phyloP scores from a whole-genome alignment of 2,329 filamentous ascomycete genomes.

The Monosporascus sp. region DNA sequence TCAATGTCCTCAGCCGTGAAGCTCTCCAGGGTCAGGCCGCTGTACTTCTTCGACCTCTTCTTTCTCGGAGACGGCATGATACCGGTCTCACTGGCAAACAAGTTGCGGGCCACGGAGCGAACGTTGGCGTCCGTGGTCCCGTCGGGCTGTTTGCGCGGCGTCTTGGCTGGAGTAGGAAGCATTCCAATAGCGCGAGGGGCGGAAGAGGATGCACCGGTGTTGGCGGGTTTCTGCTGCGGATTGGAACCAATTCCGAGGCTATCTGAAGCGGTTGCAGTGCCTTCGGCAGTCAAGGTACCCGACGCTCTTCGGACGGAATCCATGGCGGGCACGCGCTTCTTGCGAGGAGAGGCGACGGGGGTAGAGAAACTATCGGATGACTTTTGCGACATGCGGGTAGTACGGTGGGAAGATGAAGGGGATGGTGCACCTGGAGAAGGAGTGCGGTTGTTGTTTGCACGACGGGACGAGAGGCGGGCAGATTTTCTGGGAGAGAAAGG shows the following conservation, averaged over 20 bases:
- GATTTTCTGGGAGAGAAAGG: slow-evolving; percentile 69
- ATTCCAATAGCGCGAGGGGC: slow-evolving; percentile 42
- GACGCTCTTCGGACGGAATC: slow-evolving; percentile 44
- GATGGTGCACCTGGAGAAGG: slow-evolving; percentile 40
- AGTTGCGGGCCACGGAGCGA: slow-evolving; percentile 51
- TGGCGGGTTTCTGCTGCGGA: slow-evolving; percentile 20
- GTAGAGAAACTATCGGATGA: slow-evolving; percentile 32
- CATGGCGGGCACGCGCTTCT: slow-evolving; percentile 43
- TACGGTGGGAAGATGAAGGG: slow-evolving; percentile 18
- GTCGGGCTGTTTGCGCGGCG: slow-evolving; percentile 58
- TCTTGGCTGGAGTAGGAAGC: slow-evolving; percentile 75
- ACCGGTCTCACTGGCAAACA: slow-evolving; percentile 57
- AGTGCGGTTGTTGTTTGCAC: slow-evolving; percentile 46
- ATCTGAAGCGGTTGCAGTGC: slow-evolving; percentile 36
- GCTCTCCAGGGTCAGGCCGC: slow-evolving; percentile 49
- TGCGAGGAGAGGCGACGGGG: slow-evolving; percentile 42
- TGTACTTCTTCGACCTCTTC: slow-evolving; percentile 51
- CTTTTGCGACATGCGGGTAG: slow-evolving; percentile 22
- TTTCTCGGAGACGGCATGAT: slow-evolving; percentile 55
- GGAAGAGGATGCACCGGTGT: slow-evolving; percentile 25
- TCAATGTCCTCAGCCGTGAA: slow-evolving; percentile 53
- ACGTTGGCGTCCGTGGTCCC: slow-evolving; percentile 46
- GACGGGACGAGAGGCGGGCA: slow-evolving; percentile 55
- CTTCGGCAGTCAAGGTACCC: slow-evolving; percentile 37
- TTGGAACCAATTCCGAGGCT: slow-evolving; percentile 31